These are phyloP conservation scores for Ogataea zsoltii DNA, from an alignment of 805 yeast species.

Conservation along the genomic window DNA sequence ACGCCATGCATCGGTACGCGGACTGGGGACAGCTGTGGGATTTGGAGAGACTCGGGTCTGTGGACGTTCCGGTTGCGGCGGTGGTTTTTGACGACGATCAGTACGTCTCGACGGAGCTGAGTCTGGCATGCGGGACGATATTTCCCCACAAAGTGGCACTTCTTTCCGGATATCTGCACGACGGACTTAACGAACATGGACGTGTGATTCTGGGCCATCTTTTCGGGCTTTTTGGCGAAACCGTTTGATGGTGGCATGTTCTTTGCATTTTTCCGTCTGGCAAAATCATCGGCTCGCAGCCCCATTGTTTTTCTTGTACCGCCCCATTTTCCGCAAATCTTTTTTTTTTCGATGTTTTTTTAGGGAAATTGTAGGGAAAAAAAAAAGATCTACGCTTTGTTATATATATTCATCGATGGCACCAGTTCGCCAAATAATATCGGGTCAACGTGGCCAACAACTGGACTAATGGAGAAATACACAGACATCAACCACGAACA, in stretches of 20 bases:
- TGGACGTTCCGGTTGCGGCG: constrained; percentile 45
- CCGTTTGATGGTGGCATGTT: not conserved
- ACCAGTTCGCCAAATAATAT: no score
- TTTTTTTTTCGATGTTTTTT: not conserved
- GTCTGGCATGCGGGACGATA: constrained; percentile 19
- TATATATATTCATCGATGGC: no score
- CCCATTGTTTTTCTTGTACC: not conserved
- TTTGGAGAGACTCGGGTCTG: constrained; percentile 17
- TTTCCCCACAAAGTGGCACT: constrained; percentile 39
- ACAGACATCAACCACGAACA: constrained; percentile 38
- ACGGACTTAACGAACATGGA: constrained; percentile 47
- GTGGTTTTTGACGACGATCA: constrained; percentile 51
- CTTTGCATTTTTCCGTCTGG: no score
- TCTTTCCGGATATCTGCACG: constrained; percentile 53
- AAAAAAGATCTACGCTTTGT: not conserved
- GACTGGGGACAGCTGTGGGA: constrained; percentile 30
- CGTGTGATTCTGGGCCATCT: constrained; percentile 41
- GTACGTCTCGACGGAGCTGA: constrained; percentile 49
- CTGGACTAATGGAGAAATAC: constrained; percentile 36
- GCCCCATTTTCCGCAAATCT: not conserved
- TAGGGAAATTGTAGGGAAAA: not conserved
- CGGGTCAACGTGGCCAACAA: no score
- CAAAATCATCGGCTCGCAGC: no score
- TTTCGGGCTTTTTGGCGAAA: constrained; percentile 38
- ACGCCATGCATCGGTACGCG: constrained; percentile 33